Conservation (phyloP, 2,329 filamentous ascomycete genomes). For the Xylariales sp. region DNA sequence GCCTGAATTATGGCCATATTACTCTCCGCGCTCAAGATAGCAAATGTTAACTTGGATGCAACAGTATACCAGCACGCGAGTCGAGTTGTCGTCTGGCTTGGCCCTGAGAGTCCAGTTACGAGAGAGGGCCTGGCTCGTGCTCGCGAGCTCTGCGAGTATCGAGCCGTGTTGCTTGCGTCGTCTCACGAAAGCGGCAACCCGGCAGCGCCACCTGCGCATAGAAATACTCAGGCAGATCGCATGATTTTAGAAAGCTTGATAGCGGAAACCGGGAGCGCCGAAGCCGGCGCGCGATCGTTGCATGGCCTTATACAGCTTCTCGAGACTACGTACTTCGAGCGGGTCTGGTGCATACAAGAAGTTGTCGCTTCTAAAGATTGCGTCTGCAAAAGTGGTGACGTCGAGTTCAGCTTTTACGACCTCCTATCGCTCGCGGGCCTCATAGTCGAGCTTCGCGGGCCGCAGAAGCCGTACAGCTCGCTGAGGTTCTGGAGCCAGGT, state of each 20-base stretch:
- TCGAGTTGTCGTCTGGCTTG: slow-evolving; percentile 22
- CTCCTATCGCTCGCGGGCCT: slow-evolving; percentile 18
- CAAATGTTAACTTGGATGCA: not conserved
- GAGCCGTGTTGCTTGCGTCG: slow-evolving; percentile 1
- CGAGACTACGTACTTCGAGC: slow-evolving; percentile 15
- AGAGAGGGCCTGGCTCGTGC: slow-evolving; percentile 10
- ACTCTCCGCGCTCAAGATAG: not conserved
- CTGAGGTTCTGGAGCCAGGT: slow-evolving; percentile 19
- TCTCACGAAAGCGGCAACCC: not conserved
- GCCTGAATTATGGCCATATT: no score
- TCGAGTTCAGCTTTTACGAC: slow-evolving; percentile 12
- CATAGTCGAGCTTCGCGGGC: slow-evolving; percentile 8
- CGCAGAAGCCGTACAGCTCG: slow-evolving; percentile 18
- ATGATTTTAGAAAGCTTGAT: slow-evolving; percentile 18
- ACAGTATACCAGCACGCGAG: slow-evolving; percentile 18
- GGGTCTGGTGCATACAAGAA: slow-evolving; percentile 25
- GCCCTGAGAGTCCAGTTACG: slow-evolving; percentile 7
- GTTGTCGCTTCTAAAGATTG: slow-evolving; percentile 18
- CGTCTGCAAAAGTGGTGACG: slow-evolving; percentile 8
- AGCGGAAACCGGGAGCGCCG: slow-evolving; percentile 8
- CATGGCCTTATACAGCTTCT: slow-evolving; percentile 15
- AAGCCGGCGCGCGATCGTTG: slow-evolving; percentile 1
- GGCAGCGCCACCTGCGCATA: not conserved
- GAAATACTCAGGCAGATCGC: slow-evolving; percentile 8
- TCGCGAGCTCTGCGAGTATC: slow-evolving; percentile 22